Conservation (phyloP, 2,329 filamentous ascomycete genomes). For the Fusarium sp. region DNA sequence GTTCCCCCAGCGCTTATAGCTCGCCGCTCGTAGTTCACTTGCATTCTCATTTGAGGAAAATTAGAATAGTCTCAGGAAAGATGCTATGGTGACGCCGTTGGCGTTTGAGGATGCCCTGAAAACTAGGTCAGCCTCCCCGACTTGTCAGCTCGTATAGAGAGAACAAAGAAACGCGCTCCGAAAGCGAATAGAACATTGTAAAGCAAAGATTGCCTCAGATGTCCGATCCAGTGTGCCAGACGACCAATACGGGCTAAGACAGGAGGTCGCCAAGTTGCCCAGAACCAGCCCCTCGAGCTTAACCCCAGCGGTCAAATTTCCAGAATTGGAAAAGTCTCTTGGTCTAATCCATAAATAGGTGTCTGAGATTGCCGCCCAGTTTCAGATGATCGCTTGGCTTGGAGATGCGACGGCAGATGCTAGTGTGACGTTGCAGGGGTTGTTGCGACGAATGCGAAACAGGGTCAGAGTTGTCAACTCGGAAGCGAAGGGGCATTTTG, state of each 20-base stretch:
- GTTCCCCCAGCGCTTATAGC: neutral
- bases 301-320: neutral
- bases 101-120: neutral
- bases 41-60: neutral
- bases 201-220: neutral
- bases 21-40: neutral
- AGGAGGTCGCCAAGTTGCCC: neutral
- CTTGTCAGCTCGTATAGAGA: neutral
- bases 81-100: neutral
- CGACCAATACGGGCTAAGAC: neutral
- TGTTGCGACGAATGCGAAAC: conserved; percentile 23
- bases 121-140: neutral
- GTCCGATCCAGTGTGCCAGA: neutral
- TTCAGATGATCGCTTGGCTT: conserved; percentile 25
- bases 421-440: conserved; percentile 13
- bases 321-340: neutral
- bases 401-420: conserved; percentile 9
- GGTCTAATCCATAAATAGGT: neutral
- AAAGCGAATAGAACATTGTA: neutral
- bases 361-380: conserved; percentile 19
- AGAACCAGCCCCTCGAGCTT: neutral
- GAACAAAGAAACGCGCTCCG: neutral
- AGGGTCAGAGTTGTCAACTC: neutral
- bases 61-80: neutral
- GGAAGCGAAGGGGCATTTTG: neutral